phyloP scores from a whole-genome alignment of 2,329 filamentous ascomycete species.

The Davidsoniella virescens region DNA sequence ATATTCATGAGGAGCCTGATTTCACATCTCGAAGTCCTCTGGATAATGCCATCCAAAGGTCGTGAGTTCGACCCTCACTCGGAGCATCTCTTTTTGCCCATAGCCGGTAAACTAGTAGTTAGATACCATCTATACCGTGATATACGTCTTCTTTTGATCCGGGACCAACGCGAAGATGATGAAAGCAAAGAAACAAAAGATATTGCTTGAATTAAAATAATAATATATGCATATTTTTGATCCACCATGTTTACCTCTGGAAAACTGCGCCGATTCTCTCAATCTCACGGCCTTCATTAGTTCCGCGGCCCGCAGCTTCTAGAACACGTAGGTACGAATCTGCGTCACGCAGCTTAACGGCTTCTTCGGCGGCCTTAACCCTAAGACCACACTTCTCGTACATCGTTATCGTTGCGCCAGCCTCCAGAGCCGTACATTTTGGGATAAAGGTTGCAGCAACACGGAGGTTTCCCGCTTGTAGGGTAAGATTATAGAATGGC shows the following conservation, averaged over 20 bases:
- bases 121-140: no score
- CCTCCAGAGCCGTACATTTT: conserved; percentile 61
- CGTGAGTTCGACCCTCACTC: conserved; percentile 14
- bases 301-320: conserved; percentile 53
- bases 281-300: conserved; percentile 57
- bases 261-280: conserved; percentile 56
- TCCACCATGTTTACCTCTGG: conserved; percentile 19
- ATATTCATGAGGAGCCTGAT: conserved; percentile 12
- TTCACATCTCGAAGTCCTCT: conserved; percentile 1
- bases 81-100: conserved; percentile 7
- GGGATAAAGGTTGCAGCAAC: conserved; percentile 71
- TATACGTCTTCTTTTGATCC: no score
- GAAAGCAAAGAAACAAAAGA: no score
- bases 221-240: no score
- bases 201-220: no score
- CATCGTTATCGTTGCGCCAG: conserved; percentile 66
- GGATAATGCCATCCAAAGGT: conserved; percentile 13
- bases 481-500: conserved; percentile 81
- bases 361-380: conserved; percentile 80
- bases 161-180: no score
- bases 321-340: conserved; percentile 59
- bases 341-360: conserved; percentile 63
- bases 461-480: conserved; percentile 79
- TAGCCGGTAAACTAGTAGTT: no score
- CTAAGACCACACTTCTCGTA: conserved; percentile 92